Percentiles rank a stretch among this genome's conserved stretches.
phyloP scores from a whole-genome alignment of 345 rosid species.

The Salix udensis region DNA sequence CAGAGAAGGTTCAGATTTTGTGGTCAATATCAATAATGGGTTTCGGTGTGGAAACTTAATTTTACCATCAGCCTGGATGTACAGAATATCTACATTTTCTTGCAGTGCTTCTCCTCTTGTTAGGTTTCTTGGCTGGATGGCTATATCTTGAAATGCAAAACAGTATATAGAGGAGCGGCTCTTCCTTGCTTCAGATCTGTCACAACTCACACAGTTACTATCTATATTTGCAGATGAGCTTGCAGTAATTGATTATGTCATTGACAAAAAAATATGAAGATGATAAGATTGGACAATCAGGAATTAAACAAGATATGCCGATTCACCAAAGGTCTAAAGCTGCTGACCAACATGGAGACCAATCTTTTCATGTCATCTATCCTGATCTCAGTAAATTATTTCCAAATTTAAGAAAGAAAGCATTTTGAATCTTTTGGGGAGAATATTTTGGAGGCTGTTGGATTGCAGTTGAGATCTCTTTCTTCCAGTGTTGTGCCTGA shows the following conservation, averaged over 20 bases:
- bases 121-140: constrained; percentile 90
- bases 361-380: constrained; percentile 52
- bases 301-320: constrained; percentile 18
- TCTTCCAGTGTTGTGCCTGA: constrained; percentile 60
- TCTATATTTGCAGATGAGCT: constrained; percentile 72
- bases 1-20: constrained; percentile 45
- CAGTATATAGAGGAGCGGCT: constrained; percentile 47
- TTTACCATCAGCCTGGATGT: constrained; percentile 67
- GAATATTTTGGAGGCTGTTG: constrained; percentile 69
- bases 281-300: constrained; percentile 27
- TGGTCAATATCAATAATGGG: constrained; percentile 29
- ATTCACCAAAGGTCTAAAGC: constrained; percentile 19
- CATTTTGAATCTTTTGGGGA: constrained; percentile 69
- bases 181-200: constrained; percentile 62
- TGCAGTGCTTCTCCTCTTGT: constrained; percentile 55
- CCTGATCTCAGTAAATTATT: constrained; percentile 61
- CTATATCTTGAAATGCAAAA: constrained; percentile 61
- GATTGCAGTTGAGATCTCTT: constrained; percentile 61
- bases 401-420: constrained; percentile 63
- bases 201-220: constrained; percentile 55
- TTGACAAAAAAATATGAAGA: constrained; percentile 35
- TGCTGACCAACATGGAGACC: constrained; percentile 34
- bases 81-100: constrained; percentile 58
- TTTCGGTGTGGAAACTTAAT: constrained; percentile 51
- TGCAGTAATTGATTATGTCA: constrained; percentile 39